A percentile compares a stretch with the other conserved stretches of the same genome.
phyloP scores from a whole-genome alignment of 352 stramenopile species.

The Pythium folliculosum region DNA sequence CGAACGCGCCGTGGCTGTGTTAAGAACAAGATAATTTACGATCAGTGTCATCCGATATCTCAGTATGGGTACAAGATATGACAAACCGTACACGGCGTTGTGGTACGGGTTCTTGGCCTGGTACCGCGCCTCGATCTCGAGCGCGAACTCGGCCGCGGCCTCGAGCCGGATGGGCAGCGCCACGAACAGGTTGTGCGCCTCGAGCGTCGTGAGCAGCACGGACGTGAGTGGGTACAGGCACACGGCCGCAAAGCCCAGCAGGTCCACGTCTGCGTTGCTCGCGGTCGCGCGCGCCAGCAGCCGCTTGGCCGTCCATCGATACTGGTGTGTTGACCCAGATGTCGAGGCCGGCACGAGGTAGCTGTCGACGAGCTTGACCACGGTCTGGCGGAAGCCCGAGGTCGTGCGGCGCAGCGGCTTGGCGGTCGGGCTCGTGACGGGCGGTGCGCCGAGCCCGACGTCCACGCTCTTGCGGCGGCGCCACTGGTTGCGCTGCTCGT shows the following conservation, averaged over 20 bases:
- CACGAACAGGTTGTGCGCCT: constrained; percentile 64
- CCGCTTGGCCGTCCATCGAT: constrained; percentile 43
- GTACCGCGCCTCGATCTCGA: constrained; percentile 72
- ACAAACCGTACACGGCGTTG: constrained; percentile 74
- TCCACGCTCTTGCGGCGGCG: constrained; percentile 40
- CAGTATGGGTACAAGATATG: too few relatives aligned
- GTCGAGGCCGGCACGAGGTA: constrained; percentile 23
- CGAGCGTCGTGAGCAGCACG: constrained; percentile 63
- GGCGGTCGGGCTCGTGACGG: constrained; percentile 12
- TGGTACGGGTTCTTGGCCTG: constrained; percentile 79
- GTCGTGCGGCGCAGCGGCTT: constrained; percentile 48
- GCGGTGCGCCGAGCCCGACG: background rate
- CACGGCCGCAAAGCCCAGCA: constrained; percentile 47
- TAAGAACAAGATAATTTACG: background rate
- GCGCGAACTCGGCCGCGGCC: constrained; percentile 47
- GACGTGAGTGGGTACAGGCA: constrained; percentile 63
- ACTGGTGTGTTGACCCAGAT: background rate
- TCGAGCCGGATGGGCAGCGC: constrained; percentile 57
- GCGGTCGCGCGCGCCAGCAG: constrained; percentile 36
- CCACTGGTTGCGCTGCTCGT: constrained; percentile 44
- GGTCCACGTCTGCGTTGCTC: constrained; percentile 47
- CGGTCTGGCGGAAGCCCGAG: constrained; percentile 52
- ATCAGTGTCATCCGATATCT: background rate
- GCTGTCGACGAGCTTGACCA: constrained; percentile 54
- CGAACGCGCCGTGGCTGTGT: constrained; percentile 61